A percentile compares a stretch with the other conserved stretches of the same genome.
Conservation (phyloP, 768 basidiomycete genomes). For the Chalciporus piperatus region DNA sequence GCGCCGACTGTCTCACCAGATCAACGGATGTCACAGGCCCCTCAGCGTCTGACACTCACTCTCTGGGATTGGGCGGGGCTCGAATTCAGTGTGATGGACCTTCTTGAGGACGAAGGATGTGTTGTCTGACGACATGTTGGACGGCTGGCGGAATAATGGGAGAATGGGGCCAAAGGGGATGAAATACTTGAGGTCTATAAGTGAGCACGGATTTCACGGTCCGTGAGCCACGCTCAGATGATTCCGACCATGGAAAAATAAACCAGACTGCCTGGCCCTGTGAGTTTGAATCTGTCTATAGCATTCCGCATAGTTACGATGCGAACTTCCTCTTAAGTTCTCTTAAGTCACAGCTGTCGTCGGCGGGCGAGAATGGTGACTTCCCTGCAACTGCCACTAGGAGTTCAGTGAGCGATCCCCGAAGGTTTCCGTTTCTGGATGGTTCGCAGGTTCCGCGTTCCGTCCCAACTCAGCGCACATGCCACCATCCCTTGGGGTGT, state of each 20-base stretch:
- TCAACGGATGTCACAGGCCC: conserved; percentile 5
- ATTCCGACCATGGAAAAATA: not conserved
- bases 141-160: not conserved
- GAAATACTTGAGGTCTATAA: not conserved
- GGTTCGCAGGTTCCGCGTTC: no score
- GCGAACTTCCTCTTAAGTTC: no score
- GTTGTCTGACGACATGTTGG: conserved; percentile 61
- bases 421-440: no score
- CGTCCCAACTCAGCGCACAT: no score
- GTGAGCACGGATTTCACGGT: conserved; percentile 6
- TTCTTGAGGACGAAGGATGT: conserved; percentile 75
- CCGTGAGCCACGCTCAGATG: conserved; percentile 6
- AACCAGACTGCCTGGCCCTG: not conserved
- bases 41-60: conserved; percentile 37
- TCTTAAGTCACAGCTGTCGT: no score
- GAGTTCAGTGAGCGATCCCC: no score
- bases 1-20: conserved; percentile 46
- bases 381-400: no score
- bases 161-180: not conserved
- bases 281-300: no score
- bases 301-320: no score
- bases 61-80: conserved; percentile 72
- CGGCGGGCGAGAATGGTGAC: no score
- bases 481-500: no score
- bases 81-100: conserved; percentile 65